A percentile compares a stretch with the other conserved stretches of the same genome.
These are phyloP conservation scores for Pichia deserticola DNA, from an alignment of 805 yeast species.

Conservation along the genomic window DNA sequence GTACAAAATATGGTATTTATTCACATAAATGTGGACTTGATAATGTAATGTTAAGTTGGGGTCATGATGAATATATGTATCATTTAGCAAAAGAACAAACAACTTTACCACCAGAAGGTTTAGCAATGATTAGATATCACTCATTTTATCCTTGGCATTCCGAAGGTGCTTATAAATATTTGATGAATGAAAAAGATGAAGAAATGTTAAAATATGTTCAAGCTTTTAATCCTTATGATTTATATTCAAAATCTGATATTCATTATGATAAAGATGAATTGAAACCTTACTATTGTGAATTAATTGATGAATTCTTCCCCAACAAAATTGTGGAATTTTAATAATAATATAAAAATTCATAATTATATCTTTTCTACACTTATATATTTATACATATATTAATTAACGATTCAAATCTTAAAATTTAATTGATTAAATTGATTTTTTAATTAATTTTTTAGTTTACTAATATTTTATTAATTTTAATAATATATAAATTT, in stretches of 20 bases:
- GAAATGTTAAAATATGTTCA: slow-evolving; percentile 57
- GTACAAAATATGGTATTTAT: slow-evolving; percentile 60
- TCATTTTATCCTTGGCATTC: slow-evolving; percentile 75
- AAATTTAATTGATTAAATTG: too few species aligned
- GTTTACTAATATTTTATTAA: too few species aligned
- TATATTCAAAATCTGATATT: slow-evolving; percentile 54
- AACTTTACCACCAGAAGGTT: slow-evolving; percentile 53
- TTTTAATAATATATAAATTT: too few species aligned
- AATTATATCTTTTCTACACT: not conserved
- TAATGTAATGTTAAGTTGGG: slow-evolving; percentile 69
- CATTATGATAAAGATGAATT: slow-evolving; percentile 41
- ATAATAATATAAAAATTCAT: not conserved
- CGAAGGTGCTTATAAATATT: slow-evolving; percentile 55
- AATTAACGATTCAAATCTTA: too few species aligned
- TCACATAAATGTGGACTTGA: slow-evolving; percentile 58
- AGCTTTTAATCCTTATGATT: slow-evolving; percentile 61
- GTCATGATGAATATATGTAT: slow-evolving; percentile 74
- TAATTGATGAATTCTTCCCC: slow-evolving; percentile 65
- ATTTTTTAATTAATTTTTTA: too few species aligned
- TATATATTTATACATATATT: too few species aligned
- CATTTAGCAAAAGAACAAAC: slow-evolving; percentile 62
- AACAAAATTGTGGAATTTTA: slow-evolving; percentile 47
- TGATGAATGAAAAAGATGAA: slow-evolving; percentile 57
- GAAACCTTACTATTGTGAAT: slow-evolving; percentile 51
- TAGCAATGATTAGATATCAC: slow-evolving; percentile 71